These are phyloP conservation scores for Lolium rigidum DNA, from an alignment of 176 grass and related monocot species.

Conservation along the genomic window DNA sequence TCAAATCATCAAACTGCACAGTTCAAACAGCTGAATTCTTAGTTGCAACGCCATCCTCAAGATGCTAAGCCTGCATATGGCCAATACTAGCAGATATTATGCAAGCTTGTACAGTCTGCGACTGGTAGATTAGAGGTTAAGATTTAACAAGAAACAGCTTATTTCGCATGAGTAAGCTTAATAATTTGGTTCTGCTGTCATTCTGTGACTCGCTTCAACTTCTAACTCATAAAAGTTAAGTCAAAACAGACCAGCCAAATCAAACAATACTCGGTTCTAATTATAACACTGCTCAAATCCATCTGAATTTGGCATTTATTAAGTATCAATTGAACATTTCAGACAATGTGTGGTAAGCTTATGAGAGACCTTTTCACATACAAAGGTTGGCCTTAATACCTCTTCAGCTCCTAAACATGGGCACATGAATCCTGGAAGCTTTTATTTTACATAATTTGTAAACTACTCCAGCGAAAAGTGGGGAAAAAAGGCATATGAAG, in stretches of 20 bases:
- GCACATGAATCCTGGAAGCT: neutral
- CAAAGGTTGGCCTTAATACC: neutral
- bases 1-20: conserved; percentile 1
- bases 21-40: conserved; percentile 14
- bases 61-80: neutral
- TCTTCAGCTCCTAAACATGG: conserved; percentile 6
- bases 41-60: conserved; percentile 4
- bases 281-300: neutral
- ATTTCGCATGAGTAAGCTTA: conserved; percentile 1
- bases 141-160: neutral
- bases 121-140: neutral
- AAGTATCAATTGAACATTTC: neutral
- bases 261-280: conserved; percentile 24
- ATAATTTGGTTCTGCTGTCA: conserved; percentile 14
- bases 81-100: neutral
- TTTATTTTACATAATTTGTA: neutral
- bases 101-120: neutral
- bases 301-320: conserved; percentile 23
- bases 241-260: neutral
- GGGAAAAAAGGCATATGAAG: neutral
- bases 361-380: neutral
- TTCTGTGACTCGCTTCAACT: neutral
- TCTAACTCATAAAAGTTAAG: neutral
- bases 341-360: neutral
- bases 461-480: neutral